Evolutionary conservation across 768 basidiomycete species (phyloP).

Genomic region (Rhizopogon roseolus): DNA sequence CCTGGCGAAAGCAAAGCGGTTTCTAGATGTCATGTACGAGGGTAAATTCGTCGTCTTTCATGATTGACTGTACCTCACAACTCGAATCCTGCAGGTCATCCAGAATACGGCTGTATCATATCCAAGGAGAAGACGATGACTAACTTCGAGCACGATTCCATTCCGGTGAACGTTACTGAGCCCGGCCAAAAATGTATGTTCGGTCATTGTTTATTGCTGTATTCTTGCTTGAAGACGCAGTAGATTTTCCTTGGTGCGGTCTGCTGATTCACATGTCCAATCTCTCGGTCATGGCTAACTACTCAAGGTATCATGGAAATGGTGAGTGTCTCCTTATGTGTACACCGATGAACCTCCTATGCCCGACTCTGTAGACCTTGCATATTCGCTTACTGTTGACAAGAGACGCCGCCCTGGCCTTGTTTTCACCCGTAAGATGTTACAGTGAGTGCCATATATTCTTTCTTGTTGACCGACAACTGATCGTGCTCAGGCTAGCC

Average conservation of each 20-base stretch:
- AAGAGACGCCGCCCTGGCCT: constrained; percentile 60
- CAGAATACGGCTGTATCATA: constrained; percentile 92
- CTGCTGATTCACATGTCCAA: constrained; percentile 69
- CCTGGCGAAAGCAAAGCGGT: constrained; percentile 51
- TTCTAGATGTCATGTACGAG: constrained; percentile 71
- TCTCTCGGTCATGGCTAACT: constrained; percentile 78
- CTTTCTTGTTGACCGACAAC: not conserved
- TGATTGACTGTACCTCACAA: not conserved
- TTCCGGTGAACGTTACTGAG: constrained; percentile 46
- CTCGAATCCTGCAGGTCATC: constrained; percentile 54
- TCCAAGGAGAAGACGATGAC: constrained; percentile 84
- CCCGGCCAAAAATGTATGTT: constrained; percentile 38
- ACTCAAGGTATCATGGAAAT: constrained; percentile 56
- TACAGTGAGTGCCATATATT: constrained; percentile 48
- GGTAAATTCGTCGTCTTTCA: constrained; percentile 34
- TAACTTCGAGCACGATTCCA: constrained; percentile 68
- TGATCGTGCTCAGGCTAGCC: constrained; percentile 46
- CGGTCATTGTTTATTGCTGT: not conserved
- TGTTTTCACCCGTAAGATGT: constrained; percentile 66
- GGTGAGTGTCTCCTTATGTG: constrained; percentile 37
- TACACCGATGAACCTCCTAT: not conserved
- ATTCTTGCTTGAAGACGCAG: not conserved
- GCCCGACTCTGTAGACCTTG: constrained; percentile 41
- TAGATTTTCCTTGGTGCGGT: constrained; percentile 95
- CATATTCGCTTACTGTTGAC: constrained; percentile 68